Evolutionary conservation across 169 alveolate species (phyloP), one percentile per base, ranked within the genome.

Genomic region (Hepatocystis sp.): DNA sequence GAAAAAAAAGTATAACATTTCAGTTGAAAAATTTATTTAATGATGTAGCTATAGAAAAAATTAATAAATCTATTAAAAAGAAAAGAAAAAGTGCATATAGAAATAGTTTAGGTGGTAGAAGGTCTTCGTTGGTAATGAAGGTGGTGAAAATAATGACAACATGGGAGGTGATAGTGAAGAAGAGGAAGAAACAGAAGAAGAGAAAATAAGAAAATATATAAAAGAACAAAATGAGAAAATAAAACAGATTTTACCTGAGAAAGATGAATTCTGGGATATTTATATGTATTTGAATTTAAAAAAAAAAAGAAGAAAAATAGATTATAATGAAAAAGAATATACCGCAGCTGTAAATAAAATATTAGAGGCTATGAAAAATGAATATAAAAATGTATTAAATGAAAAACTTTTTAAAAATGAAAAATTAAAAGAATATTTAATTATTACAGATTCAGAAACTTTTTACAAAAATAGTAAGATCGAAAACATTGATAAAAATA

Each of bases 231-330:
- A 58, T 19, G 30, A 71, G 15, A 71, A 71, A 71, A 71, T 71
- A 32, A 71, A 71, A 25, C 86, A 71, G 32, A 40, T 71, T 7
- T 10, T 71, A 4, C 78, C 71, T 8, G 78, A 71, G 44, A 71
- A 71, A 28, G 86, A 71, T 32, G 86, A 71, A 28, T 15, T 71
- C 25, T 71, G 86, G 86, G 86, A 71, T 28, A 56, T 71, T 17
- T 71, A 56, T 36, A 56, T 71, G n/a, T 71, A 71, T 51, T 28
- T 71, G 34, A 71, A 71, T 71, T 71, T 71, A 46, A 71, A 71
- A 58, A 71, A 71, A 58, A 71, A 71, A 30, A 71, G 39, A 58
- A 55, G 86, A 58, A 71, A 71, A 71, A 71, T 71, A 10, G 66
- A 71, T 5, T 71, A 71, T 36, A 58, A 25, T 34, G 71, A 56